Evolutionary conservation across 805 yeast species (phyloP).

Genomic region (Millerozyma acaciae): DNA sequence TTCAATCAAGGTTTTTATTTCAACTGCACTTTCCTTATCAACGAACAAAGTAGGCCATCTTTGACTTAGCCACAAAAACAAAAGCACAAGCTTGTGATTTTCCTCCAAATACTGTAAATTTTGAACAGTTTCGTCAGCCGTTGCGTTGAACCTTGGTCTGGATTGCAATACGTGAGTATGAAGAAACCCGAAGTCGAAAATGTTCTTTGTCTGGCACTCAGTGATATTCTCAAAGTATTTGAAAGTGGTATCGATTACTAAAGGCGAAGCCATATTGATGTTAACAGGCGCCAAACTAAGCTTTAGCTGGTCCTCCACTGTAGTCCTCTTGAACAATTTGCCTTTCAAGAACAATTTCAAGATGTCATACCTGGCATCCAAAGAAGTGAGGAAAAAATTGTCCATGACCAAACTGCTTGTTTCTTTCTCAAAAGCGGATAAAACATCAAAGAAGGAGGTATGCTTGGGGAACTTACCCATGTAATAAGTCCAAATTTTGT

Average conservation of each 20-base stretch:
- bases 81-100: slow-evolving; percentile 60
- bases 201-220: slow-evolving; percentile 47
- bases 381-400: slow-evolving; percentile 35
- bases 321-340: slow-evolving; percentile 19
- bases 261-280: slow-evolving; percentile 25
- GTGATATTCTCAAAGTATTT: slow-evolving; percentile 51
- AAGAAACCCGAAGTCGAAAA: slow-evolving; percentile 48
- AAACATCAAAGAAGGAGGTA: slow-evolving; percentile 43
- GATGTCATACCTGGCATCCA: slow-evolving; percentile 34
- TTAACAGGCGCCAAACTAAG: slow-evolving; percentile 63
- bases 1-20: slow-evolving; percentile 68
- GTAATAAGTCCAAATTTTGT: slow-evolving; percentile 61
- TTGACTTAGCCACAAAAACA: slow-evolving; percentile 83
- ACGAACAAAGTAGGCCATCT: slow-evolving; percentile 80
- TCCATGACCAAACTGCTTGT: slow-evolving; percentile 17
- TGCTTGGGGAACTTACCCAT: slow-evolving; percentile 57
- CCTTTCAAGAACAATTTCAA: slow-evolving; percentile 42
- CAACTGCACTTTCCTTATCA: slow-evolving; percentile 70
- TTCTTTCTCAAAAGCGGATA: slow-evolving; percentile 46
- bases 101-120: slow-evolving; percentile 47
- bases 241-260: slow-evolving; percentile 42
- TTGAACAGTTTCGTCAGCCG: slow-evolving; percentile 17
- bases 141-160: slow-evolving; percentile 16
- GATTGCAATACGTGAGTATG: slow-evolving; percentile 20
- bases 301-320: slow-evolving; percentile 54